Evolutionary conservation across 2,329 filamentous ascomycete species (phyloP).

Genomic region (Ilyonectria sp.): DNA sequence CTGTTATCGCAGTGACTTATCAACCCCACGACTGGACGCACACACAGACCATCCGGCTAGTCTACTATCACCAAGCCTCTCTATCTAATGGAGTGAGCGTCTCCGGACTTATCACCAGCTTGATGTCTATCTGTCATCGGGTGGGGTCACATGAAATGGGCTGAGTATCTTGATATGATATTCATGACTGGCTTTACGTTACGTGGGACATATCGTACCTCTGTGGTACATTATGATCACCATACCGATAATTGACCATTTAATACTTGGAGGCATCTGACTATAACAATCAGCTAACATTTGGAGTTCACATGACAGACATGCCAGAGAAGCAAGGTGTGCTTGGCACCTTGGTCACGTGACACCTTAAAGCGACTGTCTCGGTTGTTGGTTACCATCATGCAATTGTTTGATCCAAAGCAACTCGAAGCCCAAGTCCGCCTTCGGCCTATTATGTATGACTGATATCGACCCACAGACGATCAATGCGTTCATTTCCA

Average conservation of each 20-base stretch:
- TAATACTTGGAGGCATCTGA: conserved; percentile 14
- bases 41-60: conserved; percentile 32
- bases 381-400: neutral
- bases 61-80: conserved; percentile 18
- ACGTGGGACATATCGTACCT: conserved; percentile 8
- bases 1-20: conserved; percentile 31
- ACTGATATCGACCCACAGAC: conserved; percentile 5
- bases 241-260: conserved; percentile 12
- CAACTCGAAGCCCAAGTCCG: neutral
- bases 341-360: conserved; percentile 5
- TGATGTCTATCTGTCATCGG: conserved; percentile 28
- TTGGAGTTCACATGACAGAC: conserved; percentile 6
- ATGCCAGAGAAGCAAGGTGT: neutral
- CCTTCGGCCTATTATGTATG: neutral
- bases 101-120: conserved; percentile 28
- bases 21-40: conserved; percentile 36
- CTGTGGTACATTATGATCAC: neutral
- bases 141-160: conserved; percentile 31
- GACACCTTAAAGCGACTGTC: conserved; percentile 12
- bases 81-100: conserved; percentile 35
- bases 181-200: conserved; percentile 11
- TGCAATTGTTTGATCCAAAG: conserved; percentile 1
- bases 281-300: conserved; percentile 2
- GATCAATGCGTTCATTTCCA: conserved; percentile 2
- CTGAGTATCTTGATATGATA: conserved; percentile 12